Evolutionary conservation across 2,329 filamentous ascomycete genomes (phyloP), one percentile per base, ranked within the genome.

Genomic region (Ophiostoma himal-ulmi): DNA sequence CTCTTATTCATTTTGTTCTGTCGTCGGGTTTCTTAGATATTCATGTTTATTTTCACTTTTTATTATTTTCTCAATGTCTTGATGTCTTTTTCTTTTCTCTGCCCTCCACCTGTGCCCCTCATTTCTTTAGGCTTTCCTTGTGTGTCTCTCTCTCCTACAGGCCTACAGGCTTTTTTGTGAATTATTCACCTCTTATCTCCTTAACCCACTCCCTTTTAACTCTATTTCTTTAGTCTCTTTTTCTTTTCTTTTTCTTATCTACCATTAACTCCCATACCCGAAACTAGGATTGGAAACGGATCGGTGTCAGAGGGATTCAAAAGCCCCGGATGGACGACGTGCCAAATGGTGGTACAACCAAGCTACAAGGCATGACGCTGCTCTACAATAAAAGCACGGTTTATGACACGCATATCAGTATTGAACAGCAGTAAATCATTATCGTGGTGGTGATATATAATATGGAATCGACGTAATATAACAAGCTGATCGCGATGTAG

Each of bases 241-340:
- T 1, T 34, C 26, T 62, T 14, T 14, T 62, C 26, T 34, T 7
- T 54, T 11, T 54, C 20, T 54, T 54, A 14, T 48, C 22, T 57
- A 5, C 22, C 7, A 57, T 10, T 48, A 30, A 20, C 71, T 30
- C 52, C 69, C 69, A 70, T 64, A 62, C 68, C 64, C 64, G 54
- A 67, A 37, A 67, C 48, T 70, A 71, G 70, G 68, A 39, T 60
- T 69, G 71, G 69, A 67, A 70, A 68, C 41, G 67, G 65, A 67
- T 69, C 48, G 69, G 71, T 69, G 69, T 70, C 69, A 48, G 52
- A 22, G 52, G n/a, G 30, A 67, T 30, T 57, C 44, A 67, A 60
- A 62, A 62, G 34, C 34, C 30, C 26, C 7, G 26, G 57, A 36
- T 62, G 57, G 57, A 34, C 22, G 13, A 20, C 26, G 26, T 62